Base-by-base conservation (phyloP, 2,329 filamentous ascomycete genomes). In the Cytospora paraplurivora region DNA sequence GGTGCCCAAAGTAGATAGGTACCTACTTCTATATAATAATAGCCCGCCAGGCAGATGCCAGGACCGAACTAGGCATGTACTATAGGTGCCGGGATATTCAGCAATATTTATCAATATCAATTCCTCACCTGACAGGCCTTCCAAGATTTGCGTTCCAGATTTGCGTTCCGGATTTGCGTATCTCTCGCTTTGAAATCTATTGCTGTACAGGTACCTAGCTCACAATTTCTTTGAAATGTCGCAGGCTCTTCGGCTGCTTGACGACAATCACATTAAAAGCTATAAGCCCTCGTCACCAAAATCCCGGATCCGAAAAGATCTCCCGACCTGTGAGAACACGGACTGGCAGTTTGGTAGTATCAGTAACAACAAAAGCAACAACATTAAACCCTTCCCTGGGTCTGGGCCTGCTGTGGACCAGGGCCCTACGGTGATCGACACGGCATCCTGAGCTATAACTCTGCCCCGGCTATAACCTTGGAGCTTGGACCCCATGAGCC, bases 381-480 rank as follows among this genome's bases (percentile, higher is more conserved):
- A 47, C 44, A 47, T 21, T 47, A 10, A 21, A 47, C n/a, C 44
- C 5, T 47, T 47, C n/a, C 44, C 44, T 47, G 8, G 44, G 44
- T 11, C 44, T 47, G n/a, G 27, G 27, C 56, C 56, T 21, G 34
- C 56, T 19, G 33, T 35, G 21, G 51, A 50, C 52, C 41, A 53
- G 54, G 52, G 41, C 59, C 59, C 35, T 61, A 53, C 51, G 51
- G 51, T 51, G 59, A 61, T 61, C 59, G 59, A 55, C 59, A 61
- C 59, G 59, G 41, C 59, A 55, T 61, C 59, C 51, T 55, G 41
- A 61, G 51, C 59, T 61, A 61, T 61, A 61, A 21, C 51, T 27
- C 2, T 17, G 38, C 59, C 58, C 51, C 33, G 51, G 33, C 38
- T 61, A 61, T 61, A 61, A 38, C 53, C 55, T 44, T 55, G 51